phyloP scores from a whole-genome alignment of 441 rosid species.

The Sinapis alba region DNA sequence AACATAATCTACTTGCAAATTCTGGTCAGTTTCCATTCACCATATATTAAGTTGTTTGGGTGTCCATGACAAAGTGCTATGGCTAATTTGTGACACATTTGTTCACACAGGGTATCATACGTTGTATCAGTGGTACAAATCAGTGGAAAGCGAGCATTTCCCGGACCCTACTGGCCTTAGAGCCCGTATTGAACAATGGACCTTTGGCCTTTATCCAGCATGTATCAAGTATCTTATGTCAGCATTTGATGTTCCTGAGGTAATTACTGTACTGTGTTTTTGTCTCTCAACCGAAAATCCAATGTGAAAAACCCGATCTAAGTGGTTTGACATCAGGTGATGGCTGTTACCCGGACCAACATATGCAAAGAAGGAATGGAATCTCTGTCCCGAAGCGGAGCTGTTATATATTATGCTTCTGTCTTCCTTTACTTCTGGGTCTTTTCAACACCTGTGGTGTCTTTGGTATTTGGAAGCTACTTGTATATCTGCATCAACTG shows the following conservation, averaged over 20 bases:
- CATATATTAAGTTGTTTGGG: not conserved
- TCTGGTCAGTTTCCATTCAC: slow-evolving; percentile 59
- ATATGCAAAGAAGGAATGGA: slow-evolving; percentile 86
- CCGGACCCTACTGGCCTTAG: slow-evolving; percentile 99
- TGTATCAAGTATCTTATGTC: slow-evolving; percentile 99
- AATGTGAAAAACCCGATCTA: not conserved
- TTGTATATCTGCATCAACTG: slow-evolving; percentile 95
- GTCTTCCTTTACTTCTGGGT: slow-evolving; percentile 99
- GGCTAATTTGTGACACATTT: not conserved
- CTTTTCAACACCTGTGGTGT: slow-evolving; percentile 94
- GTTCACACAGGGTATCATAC: slow-evolving; percentile 81
- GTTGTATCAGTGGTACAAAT: slow-evolving; percentile 91
- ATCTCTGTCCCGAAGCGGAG: slow-evolving; percentile 86
- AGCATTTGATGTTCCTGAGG: slow-evolving; percentile 99
- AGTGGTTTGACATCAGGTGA: slow-evolving; percentile 61
- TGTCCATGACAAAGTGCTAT: not conserved
- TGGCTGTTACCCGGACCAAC: slow-evolving; percentile 91
- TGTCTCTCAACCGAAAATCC: not conserved
- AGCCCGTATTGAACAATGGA: slow-evolving; percentile 96
- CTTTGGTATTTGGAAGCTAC: slow-evolving; percentile 95
- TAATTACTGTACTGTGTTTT: slow-evolving; percentile 32
- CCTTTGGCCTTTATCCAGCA: slow-evolving; percentile 97
- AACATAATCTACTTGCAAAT: slow-evolving; percentile 89
- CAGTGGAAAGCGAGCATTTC: slow-evolving; percentile 94
- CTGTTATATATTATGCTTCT: slow-evolving; percentile 84